Conservation (phyloP, 2,329 filamentous ascomycete species). For the Canariomyces notabilis region DNA sequence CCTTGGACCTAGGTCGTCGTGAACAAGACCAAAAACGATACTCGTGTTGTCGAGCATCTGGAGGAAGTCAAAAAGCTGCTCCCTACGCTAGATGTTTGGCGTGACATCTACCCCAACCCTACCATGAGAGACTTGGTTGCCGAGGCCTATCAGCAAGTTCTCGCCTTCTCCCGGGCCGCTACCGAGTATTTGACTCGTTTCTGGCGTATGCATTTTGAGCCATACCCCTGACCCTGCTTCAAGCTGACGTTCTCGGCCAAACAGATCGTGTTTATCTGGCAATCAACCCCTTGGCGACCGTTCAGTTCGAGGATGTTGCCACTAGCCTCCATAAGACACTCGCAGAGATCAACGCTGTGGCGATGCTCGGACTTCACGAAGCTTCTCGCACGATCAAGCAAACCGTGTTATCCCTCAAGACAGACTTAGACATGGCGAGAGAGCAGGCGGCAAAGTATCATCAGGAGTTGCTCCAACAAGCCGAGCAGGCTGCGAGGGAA, state of each 20-base stretch:
- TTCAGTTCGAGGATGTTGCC: background rate
- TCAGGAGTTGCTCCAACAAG: background rate
- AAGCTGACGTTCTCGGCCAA: background rate
- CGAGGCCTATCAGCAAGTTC: background rate
- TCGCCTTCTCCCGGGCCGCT: background rate
- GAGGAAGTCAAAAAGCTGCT: background rate
- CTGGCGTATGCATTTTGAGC: background rate
- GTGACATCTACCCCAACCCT: background rate
- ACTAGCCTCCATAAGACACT: background rate
- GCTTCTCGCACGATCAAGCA: background rate
- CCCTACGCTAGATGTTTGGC: background rate
- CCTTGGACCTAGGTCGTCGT: background rate
- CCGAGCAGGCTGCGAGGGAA: background rate
- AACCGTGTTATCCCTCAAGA: background rate
- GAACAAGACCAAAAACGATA: background rate
- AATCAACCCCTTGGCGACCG: background rate
- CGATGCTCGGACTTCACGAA: background rate
- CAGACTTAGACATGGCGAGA: background rate
- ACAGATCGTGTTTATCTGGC: background rate
- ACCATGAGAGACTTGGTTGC: background rate
- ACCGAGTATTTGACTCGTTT: background rate
- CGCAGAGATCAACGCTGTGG: background rate
- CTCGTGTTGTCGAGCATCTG: background rate
- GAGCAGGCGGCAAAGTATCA: background rate
- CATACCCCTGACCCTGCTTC: background rate